phyloP scores from a whole-genome alignment of 768 basidiomycete genomes.

The Pleurotus cornucopiae region DNA sequence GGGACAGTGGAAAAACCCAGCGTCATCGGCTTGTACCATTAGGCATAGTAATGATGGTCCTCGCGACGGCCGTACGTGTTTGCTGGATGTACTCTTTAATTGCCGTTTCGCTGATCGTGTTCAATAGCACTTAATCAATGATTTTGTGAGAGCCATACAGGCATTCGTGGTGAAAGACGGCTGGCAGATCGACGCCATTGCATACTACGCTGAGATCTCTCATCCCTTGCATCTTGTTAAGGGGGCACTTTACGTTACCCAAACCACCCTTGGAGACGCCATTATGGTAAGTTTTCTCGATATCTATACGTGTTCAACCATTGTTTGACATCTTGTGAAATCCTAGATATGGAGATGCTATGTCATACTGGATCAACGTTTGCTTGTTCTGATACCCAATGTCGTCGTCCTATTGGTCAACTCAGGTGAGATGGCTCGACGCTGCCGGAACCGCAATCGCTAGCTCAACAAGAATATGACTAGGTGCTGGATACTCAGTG shows the following conservation, averaged over 20 bases:
- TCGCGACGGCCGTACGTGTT: neutral
- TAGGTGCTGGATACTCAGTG: neutral
- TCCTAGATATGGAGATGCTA: neutral
- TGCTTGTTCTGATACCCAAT: neutral
- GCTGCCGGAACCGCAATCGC: neutral
- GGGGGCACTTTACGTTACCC: neutral
- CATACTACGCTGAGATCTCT: neutral
- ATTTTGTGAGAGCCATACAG: neutral
- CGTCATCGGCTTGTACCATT: no score
- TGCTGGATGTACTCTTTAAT: neutral
- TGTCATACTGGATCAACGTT: neutral
- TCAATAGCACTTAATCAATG: neutral
- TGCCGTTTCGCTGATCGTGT: neutral
- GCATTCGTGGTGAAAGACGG: neutral
- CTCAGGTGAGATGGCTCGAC: neutral
- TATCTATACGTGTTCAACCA: neutral
- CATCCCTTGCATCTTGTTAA: neutral
- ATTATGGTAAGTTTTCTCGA: neutral
- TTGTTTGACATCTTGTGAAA: neutral
- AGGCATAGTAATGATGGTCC: neutral
- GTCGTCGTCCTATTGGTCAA: neutral
- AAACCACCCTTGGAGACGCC: neutral
- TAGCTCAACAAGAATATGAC: neutral
- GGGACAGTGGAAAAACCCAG: no score
- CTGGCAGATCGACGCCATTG: neutral